Conservation (phyloP, 108 stramenopile genomes). For the Nitzschia putrida region DNA sequence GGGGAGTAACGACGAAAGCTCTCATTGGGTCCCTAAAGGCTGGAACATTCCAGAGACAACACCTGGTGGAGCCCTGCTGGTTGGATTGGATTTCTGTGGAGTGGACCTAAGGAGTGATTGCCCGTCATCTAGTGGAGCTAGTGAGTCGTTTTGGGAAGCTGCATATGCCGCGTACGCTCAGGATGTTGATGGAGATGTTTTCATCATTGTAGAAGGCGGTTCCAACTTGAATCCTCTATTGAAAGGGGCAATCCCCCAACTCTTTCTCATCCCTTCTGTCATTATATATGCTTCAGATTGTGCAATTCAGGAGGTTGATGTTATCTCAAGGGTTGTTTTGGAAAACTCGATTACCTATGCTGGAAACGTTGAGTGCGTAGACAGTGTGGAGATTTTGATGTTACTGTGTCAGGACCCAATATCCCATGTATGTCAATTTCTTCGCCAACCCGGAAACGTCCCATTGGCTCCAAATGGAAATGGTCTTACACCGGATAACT, state of each 20-base stretch:
- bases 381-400: not conserved
- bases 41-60: slow-evolving; percentile 10
- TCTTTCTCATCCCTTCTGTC: not conserved
- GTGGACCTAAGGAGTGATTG: slow-evolving; percentile 1
- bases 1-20: not conserved
- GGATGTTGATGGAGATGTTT: not conserved
- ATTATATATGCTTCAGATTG: slow-evolving; percentile 6
- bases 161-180: slow-evolving; percentile 5
- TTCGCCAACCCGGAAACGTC: not conserved
- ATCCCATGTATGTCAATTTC: not conserved
- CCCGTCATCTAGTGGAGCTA: slow-evolving; percentile 4
- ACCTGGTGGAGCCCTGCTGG: slow-evolving; percentile 15
- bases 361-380: not conserved
- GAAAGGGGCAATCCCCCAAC: not conserved
- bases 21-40: not conserved
- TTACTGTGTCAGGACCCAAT: not conserved
- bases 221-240: not conserved
- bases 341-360: not conserved
- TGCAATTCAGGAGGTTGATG: not conserved
- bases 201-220: not conserved
- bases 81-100: slow-evolving; percentile 4
- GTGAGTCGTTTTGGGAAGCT: not conserved
- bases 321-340: not conserved
- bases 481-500: not conserved
- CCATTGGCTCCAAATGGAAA: not conserved